A percentile compares a stretch with the other conserved stretches of the same genome.
These are phyloP conservation scores for Colletotrichum spaethianum DNA, from an alignment of 2,329 filamentous ascomycete species.

Conservation along the genomic window DNA sequence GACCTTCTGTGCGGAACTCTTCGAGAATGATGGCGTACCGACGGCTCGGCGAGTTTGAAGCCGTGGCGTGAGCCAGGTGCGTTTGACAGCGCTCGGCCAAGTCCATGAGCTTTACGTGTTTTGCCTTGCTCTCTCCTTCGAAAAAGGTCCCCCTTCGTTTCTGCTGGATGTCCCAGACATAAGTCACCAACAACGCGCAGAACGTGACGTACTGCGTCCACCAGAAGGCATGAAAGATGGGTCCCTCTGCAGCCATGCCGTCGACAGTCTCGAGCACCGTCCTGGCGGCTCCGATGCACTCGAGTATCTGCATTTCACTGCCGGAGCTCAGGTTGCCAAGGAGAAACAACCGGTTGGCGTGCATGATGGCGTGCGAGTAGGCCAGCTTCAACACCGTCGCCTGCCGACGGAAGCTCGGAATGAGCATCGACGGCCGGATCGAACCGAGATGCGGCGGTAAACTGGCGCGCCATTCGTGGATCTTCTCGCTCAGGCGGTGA, in stretches of 20 bases:
- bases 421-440: conserved; percentile 60
- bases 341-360: conserved; percentile 69
- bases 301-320: conserved; percentile 49
- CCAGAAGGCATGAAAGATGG: conserved; percentile 60
- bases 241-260: conserved; percentile 53
- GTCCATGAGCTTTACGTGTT: conserved; percentile 49
- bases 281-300: conserved; percentile 64
- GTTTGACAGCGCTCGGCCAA: conserved; percentile 57
- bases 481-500: conserved; percentile 53
- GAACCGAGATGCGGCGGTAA: conserved; percentile 60
- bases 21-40: conserved; percentile 44
- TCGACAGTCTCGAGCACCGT: conserved; percentile 60
- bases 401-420: conserved; percentile 62
- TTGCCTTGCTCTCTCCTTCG: background rate
- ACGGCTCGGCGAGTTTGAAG: conserved; percentile 43
- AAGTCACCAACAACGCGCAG: conserved; percentile 67
- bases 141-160: conserved; percentile 39
- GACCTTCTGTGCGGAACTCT: conserved; percentile 42
- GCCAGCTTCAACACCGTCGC: conserved; percentile 68
- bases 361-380: conserved; percentile 68
- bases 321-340: conserved; percentile 49
- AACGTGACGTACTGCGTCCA: conserved; percentile 69
- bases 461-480: conserved; percentile 55
- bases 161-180: conserved; percentile 62
- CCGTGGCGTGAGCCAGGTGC: conserved; percentile 52